These are phyloP conservation scores for Coemansia javaensis DNA, from an alignment of 192 early-diverging fungal species.

Conservation along the genomic window DNA sequence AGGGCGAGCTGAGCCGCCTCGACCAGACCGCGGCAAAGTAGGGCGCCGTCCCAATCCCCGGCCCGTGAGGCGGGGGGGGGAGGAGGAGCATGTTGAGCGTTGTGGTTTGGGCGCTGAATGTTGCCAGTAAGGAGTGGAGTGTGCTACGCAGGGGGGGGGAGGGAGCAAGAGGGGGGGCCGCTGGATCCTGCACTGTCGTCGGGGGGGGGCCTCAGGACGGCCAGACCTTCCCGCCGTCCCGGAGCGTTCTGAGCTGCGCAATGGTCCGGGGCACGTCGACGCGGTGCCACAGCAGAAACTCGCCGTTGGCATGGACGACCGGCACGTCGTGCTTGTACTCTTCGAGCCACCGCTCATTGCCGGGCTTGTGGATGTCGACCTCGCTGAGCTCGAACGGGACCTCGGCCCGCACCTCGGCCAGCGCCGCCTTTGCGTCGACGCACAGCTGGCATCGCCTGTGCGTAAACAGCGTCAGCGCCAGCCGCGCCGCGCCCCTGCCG, in stretches of 20 bases:
- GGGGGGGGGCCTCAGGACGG: no score
- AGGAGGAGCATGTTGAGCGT: no score
- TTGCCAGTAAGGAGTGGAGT: no score
- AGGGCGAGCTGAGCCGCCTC: constrained; percentile 40
- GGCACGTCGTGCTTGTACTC: constrained; percentile 51
- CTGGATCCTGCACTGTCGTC: no score
- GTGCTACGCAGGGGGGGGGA: no score
- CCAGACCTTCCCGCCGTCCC: not conserved
- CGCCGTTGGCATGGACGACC: constrained; percentile 39
- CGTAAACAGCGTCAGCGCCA: constrained; percentile 47
- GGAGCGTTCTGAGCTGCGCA: constrained; percentile 24
- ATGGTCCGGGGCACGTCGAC: constrained; percentile 34
- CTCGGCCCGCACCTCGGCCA: constrained; percentile 27
- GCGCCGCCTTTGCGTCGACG: constrained; percentile 42
- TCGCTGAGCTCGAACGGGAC: constrained; percentile 40
- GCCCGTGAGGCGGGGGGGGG: no score
- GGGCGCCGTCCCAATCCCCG: not conserved
- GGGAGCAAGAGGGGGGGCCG: no score
- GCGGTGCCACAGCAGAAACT: constrained; percentile 45
- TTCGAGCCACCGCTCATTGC: constrained; percentile 43
- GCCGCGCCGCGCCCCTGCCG: constrained; percentile 10
- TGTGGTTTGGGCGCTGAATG: no score
- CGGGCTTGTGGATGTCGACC: constrained; percentile 39
- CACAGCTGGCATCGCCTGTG: constrained; percentile 47
- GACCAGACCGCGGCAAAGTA: constrained; percentile 1